Evolutionary conservation across 306 rosid genomes (phyloP), one percentile per base, ranked within the genome.

Genomic region (Vicia faba): DNA sequence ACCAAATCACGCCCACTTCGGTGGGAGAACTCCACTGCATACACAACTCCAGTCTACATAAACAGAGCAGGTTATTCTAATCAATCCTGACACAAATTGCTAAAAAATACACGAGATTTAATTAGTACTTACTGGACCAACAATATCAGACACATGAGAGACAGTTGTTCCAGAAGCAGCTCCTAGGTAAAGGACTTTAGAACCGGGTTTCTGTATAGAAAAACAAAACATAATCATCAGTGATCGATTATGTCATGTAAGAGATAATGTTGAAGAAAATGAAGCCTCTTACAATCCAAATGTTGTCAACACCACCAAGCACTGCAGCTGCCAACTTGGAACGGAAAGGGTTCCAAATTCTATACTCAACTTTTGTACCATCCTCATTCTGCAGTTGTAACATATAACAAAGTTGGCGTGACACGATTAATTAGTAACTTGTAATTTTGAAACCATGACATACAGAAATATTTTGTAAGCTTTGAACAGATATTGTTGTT

Each of bases 101-200:
- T 4, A 31, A 6, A 51, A 14, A 14, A 31, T 18, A 19, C 39
- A 58, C 15, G 1, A 20, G 23, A 49, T 4, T 41, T 4, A 12
- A 26, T 3, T 0, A 7, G 7, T 26, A 80, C 92, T 80, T 78
- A 90, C 99, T 3, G 97, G 96, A 19, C 99, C 99, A 75, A 95
- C 95, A 65, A 95, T 14, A 64, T 95, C 99, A 11, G 97, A 90
- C n/a, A 95, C 99, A 10, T 95, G 97, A 35, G 97, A 90, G 9
- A 95, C 99, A 2, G 96, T 95, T 31, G 96, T 95, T 4, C 99
- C 97, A 9, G 97, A 90, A 70, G 99, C 99, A 78, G 98, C 96
- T 11, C 98, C 96, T 1, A 92, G 88, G 74, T 93, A 93, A 19
- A 93, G 88, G 49, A 93, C 93, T 29, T 71, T 69, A 8, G 93